A percentile compares a stretch with the other conserved stretches of the same genome.
These are phyloP conservation scores for Chimonanthus praecox DNA, from an alignment of 164 flowering plant genomes.

Conservation along the genomic window DNA sequence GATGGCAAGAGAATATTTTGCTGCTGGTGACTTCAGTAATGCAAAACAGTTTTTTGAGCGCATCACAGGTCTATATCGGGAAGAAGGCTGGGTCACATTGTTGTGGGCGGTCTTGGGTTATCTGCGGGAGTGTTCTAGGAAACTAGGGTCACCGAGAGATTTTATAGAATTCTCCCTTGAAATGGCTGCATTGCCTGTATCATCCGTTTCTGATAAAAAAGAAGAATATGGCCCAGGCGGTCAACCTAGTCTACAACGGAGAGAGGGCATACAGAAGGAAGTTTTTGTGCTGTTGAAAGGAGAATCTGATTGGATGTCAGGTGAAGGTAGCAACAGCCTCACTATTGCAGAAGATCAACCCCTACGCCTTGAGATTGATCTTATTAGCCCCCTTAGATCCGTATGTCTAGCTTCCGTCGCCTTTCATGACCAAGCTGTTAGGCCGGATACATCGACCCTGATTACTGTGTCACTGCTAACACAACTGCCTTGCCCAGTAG, in stretches of 20 bases:
- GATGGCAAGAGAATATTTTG: slow-evolving; percentile 80
- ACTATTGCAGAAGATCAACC: slow-evolving; percentile 41
- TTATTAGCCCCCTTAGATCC: slow-evolving; percentile 82
- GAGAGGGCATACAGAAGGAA: slow-evolving; percentile 67
- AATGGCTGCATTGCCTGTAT: slow-evolving; percentile 90
- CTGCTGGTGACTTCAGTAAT: slow-evolving; percentile 44
- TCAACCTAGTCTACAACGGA: slow-evolving; percentile 50
- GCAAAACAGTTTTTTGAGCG: slow-evolving; percentile 63
- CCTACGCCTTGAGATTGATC: slow-evolving; percentile 86
- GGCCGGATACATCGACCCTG: slow-evolving; percentile 57
- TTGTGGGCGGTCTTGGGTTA: slow-evolving; percentile 91
- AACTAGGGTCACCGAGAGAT: slow-evolving; percentile 44
- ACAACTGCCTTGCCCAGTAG: slow-evolving; percentile 65
- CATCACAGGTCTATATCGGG: slow-evolving; percentile 60
- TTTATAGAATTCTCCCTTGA: slow-evolving; percentile 90
- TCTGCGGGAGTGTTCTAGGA: slow-evolving; percentile 79
- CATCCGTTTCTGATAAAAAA: slow-evolving; percentile 24
- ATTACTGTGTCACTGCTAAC: slow-evolving; percentile 80
- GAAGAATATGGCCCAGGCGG: slow-evolving; percentile 71
- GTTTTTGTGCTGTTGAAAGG: slow-evolving; percentile 53
- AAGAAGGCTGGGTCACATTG: slow-evolving; percentile 85
- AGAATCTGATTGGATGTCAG: slow-evolving; percentile 24
- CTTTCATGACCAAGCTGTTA: slow-evolving; percentile 85
- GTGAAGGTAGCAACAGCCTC: slow-evolving; percentile 24
- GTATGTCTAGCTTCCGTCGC: slow-evolving; percentile 86